phyloP scores from a whole-genome alignment of 2,329 filamentous ascomycete species.

The Colletotrichum noveboracense region DNA sequence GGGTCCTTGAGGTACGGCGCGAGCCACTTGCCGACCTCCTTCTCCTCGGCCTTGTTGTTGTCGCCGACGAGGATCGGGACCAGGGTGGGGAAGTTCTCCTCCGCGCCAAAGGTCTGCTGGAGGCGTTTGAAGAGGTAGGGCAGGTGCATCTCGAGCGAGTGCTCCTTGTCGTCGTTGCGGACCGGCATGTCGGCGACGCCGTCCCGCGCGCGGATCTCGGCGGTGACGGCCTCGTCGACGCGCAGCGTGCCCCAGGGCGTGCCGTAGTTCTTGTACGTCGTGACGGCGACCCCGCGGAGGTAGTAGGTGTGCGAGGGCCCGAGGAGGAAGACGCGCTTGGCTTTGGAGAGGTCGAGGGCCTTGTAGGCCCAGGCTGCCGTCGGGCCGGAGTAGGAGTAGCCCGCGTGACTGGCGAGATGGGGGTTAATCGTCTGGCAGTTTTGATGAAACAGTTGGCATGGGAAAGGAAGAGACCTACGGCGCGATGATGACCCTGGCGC shows the following conservation, averaged over 20 bases:
- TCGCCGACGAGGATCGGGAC: slow-evolving; percentile 87
- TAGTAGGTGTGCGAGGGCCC: slow-evolving; percentile 92
- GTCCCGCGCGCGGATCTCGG: slow-evolving; percentile 31
- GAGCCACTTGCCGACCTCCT: slow-evolving; percentile 71
- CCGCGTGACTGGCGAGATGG: slow-evolving; percentile 74
- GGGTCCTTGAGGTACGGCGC: slow-evolving; percentile 79
- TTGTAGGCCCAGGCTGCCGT: slow-evolving; percentile 97
- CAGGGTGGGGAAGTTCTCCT: slow-evolving; percentile 70
- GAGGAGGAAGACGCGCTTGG: slow-evolving; percentile 88
- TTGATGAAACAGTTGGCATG: not conserved
- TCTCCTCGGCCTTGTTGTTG: slow-evolving; percentile 70
- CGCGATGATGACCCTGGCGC: slow-evolving; percentile 73
- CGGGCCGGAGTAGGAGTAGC: slow-evolving; percentile 88
- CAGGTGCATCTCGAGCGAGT: slow-evolving; percentile 96
- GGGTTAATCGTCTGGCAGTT: not conserved
- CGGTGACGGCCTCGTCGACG: slow-evolving; percentile 65
- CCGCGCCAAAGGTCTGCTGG: slow-evolving; percentile 52
- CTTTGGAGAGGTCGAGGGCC: slow-evolving; percentile 78
- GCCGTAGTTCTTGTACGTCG: slow-evolving; percentile 71
- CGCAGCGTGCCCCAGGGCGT: slow-evolving; percentile 76
- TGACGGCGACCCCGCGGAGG: slow-evolving; percentile 77
- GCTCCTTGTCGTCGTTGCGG: slow-evolving; percentile 79
- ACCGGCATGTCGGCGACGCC: slow-evolving; percentile 58
- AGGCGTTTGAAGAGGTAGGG: slow-evolving; percentile 81
- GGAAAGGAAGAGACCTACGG: slow-evolving; percentile 6